Conservation (phyloP, 2,329 filamentous ascomycete species). For the Boeremia exigua region DNA sequence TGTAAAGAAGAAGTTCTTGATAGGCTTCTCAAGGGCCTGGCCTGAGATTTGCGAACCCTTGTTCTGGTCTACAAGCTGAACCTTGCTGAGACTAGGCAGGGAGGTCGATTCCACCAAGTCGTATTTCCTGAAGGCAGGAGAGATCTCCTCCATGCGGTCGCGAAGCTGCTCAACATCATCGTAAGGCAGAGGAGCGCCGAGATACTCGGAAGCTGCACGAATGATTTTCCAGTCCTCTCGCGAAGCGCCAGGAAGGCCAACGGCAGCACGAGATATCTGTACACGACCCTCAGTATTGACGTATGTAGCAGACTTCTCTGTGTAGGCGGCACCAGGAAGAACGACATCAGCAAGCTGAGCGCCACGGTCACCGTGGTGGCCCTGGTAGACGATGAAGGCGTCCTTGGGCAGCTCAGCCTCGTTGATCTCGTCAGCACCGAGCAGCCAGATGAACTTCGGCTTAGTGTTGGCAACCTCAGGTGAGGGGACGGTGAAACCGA, state of each 20-base stretch:
- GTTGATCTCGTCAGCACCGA: slow-evolving; percentile 90
- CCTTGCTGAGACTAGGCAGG: slow-evolving; percentile 81
- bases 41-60: slow-evolving; percentile 79
- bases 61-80: slow-evolving; percentile 95
- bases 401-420: slow-evolving; percentile 90
- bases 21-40: slow-evolving; percentile 79
- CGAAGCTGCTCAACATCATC: slow-evolving; percentile 89
- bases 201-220: slow-evolving; percentile 88
- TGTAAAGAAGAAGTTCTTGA: slow-evolving; percentile 98
- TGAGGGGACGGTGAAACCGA: slow-evolving; percentile 91
- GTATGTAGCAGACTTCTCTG: slow-evolving; percentile 94
- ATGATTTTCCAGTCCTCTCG: slow-evolving; percentile 99
- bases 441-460: slow-evolving; percentile 95
- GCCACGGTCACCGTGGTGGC: slow-evolving; percentile 93
- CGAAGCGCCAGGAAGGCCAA: slow-evolving; percentile 84
- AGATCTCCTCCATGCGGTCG: slow-evolving; percentile 94
- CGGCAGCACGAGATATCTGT: slow-evolving; percentile 90
- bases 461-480: slow-evolving; percentile 79
- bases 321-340: slow-evolving; percentile 93
- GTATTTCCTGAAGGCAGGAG: slow-evolving; percentile 85
- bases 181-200: slow-evolving; percentile 85
- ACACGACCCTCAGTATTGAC: slow-evolving; percentile 98
- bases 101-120: slow-evolving; percentile 83
- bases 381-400: slow-evolving; percentile 96
- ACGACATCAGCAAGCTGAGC: slow-evolving; percentile 93